phyloP scores from a whole-genome alignment of 345 rosid species.

The Linum usitatissimum region DNA sequence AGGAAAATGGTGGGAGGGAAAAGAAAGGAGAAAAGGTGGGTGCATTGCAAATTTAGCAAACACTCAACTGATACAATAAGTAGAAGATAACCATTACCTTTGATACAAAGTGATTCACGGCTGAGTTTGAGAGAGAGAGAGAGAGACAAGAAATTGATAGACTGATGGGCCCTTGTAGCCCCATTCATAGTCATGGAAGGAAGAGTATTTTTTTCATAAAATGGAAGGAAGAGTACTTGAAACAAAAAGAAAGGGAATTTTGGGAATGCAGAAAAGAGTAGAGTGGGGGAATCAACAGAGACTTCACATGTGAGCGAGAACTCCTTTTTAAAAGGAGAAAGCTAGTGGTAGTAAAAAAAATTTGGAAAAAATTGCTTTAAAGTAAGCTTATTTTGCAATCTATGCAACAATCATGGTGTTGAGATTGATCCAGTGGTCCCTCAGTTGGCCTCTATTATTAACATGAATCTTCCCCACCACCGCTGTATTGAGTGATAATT shows the following conservation, averaged over 20 bases:
- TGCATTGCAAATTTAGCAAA: not conserved
- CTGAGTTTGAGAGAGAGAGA: not conserved
- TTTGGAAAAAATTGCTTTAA: slow-evolving; percentile 4
- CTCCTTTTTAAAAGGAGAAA: slow-evolving; percentile 2
- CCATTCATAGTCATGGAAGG: not conserved
- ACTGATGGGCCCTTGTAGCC: not conserved
- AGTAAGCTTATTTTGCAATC: slow-evolving; percentile 15
- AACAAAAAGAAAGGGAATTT: not conserved
- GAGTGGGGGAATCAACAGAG: not conserved
- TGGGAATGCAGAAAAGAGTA: not conserved
- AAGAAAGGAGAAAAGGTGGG: not conserved
- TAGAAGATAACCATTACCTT: not conserved
- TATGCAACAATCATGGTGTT: slow-evolving; percentile 19
- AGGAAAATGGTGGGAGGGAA: not conserved
- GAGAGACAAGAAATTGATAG: not conserved
- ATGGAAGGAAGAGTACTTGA: not conserved
- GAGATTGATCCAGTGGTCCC: slow-evolving; percentile 25
- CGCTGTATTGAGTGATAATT: too few species aligned
- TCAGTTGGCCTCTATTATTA: not conserved
- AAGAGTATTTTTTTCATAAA: too few species aligned
- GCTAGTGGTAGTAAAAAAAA: slow-evolving; percentile 9
- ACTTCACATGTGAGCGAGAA: not conserved
- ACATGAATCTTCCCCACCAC: not conserved
- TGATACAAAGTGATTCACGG: not conserved
- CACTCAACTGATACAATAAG: not conserved